Conservation (phyloP, 2,329 filamentous ascomycete species). For the Amesomyces nigricolor region DNA sequence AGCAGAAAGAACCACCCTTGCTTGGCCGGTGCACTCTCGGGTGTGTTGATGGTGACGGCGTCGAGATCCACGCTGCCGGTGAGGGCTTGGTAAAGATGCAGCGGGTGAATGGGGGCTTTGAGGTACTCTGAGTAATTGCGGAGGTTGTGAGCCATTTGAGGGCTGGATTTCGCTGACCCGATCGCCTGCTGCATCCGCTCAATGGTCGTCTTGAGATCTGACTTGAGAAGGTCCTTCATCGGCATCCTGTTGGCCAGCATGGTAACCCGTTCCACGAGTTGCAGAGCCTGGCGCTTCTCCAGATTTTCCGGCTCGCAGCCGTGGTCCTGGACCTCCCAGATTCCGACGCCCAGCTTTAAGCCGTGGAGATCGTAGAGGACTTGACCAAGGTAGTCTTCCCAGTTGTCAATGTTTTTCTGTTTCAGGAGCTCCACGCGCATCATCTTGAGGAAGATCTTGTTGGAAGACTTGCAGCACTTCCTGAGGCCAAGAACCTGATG, state of each 20-base stretch:
- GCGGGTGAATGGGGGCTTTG: constrained; percentile 75
- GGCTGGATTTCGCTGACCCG: constrained; percentile 68
- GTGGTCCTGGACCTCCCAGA: constrained; percentile 69
- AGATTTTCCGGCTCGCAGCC: constrained; percentile 71
- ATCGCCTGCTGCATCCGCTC: constrained; percentile 90
- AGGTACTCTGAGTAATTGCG: constrained; percentile 76
- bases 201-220: constrained; percentile 81
- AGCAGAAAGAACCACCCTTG: constrained; percentile 91
- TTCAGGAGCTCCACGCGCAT: constrained; percentile 80
- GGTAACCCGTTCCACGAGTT: constrained; percentile 78
- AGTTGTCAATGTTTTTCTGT: constrained; percentile 69
- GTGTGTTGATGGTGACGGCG: constrained; percentile 60
- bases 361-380: constrained; percentile 79
- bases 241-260: constrained; percentile 74
- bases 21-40: constrained; percentile 66
- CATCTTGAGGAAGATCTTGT: constrained; percentile 83
- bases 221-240: constrained; percentile 87
- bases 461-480: constrained; percentile 76
- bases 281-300: constrained; percentile 72
- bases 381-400: constrained; percentile 81
- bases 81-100: constrained; percentile 73
- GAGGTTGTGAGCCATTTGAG: constrained; percentile 80
- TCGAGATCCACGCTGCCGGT: constrained; percentile 71
- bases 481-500: constrained; percentile 81
- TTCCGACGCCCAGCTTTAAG: constrained; percentile 65